Conservation (phyloP, 257 asterid genomes). For the Fraxinus anomala region DNA sequence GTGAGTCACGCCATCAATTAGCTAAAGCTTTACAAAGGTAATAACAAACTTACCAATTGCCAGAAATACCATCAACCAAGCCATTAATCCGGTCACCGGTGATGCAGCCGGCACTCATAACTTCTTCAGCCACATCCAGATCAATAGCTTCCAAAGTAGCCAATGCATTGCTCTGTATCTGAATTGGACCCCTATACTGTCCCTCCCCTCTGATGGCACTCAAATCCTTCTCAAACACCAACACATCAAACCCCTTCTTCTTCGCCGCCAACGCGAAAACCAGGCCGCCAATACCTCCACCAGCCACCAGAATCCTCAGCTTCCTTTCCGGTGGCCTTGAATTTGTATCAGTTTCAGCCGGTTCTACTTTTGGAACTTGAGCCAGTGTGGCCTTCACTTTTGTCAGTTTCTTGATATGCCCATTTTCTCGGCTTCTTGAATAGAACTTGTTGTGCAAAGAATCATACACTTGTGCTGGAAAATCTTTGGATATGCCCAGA, state of each 20-base stretch:
- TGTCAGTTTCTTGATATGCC: constrained; percentile 32
- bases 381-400: constrained; percentile 38
- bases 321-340: constrained; percentile 33
- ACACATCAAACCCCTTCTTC: constrained; percentile 54
- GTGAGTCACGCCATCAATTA: background rate
- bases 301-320: constrained; percentile 53
- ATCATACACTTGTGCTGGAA: constrained; percentile 36
- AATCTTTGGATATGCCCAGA: constrained; percentile 30
- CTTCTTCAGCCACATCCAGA: constrained; percentile 49
- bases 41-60: constrained; percentile 47
- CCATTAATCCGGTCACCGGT: constrained; percentile 60
- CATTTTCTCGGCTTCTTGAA: constrained; percentile 26
- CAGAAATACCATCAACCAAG: constrained; percentile 58
- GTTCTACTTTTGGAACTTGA: constrained; percentile 26
- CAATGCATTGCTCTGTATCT: constrained; percentile 60
- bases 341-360: constrained; percentile 18
- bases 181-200: constrained; percentile 61
- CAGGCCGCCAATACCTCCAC: constrained; percentile 69
- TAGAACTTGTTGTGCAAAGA: constrained; percentile 26
- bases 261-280: constrained; percentile 64
- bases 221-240: constrained; percentile 62
- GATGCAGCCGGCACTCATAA: constrained; percentile 52
- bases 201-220: constrained; percentile 68
- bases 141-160: constrained; percentile 61
- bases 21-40: background rate